Percentiles rank a stretch among this genome's conserved stretches.
These are phyloP conservation scores for Blastocrithidia nonstop DNA, from an alignment of 208 protist genomes.

Conservation along the genomic window DNA sequence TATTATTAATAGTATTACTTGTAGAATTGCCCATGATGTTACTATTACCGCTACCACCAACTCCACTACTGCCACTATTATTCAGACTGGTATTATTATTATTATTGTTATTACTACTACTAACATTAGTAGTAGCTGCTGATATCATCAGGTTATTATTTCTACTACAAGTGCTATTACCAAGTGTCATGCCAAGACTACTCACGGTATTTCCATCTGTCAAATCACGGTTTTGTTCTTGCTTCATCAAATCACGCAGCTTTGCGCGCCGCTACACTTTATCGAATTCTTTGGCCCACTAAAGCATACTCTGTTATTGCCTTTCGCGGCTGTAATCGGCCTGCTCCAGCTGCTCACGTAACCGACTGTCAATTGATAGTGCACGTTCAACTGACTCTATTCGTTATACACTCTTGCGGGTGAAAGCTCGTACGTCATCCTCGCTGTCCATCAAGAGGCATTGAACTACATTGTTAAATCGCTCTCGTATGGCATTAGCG, in stretches of 20 bases:
- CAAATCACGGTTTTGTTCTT: constrained; percentile 54
- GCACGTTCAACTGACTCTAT: constrained; percentile 15
- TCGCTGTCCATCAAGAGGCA: constrained; percentile 61
- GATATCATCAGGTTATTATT: too few relatives aligned
- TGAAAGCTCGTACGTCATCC: constrained; percentile 34
- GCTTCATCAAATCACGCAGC: constrained; percentile 72
- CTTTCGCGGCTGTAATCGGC: constrained; percentile 52
- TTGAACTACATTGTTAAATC: constrained; percentile 57
- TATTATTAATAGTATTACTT: too few relatives aligned
- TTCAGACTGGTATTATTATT: too few relatives aligned
- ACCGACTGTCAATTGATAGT: constrained; percentile 6
- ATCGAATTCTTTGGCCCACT: constrained; percentile 77
- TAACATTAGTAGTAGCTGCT: too few relatives aligned
- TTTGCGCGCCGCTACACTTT: constrained; percentile 78
- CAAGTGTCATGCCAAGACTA: background rate
- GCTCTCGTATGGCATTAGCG: constrained; percentile 32
- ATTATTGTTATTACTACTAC: too few relatives aligned
- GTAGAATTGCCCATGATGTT: too few relatives aligned
- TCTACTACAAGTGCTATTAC: constrained; percentile 8
- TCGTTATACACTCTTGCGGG: constrained; percentile 13
- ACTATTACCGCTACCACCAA: too few relatives aligned
- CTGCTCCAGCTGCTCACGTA: constrained; percentile 13
- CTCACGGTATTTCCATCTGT: background rate
- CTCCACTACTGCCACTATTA: too few relatives aligned
- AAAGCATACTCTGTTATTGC: constrained; percentile 51